Evolutionary conservation across 139 green algal species (phyloP).

Genomic region (Cymbomonas tetramitiformis): DNA sequence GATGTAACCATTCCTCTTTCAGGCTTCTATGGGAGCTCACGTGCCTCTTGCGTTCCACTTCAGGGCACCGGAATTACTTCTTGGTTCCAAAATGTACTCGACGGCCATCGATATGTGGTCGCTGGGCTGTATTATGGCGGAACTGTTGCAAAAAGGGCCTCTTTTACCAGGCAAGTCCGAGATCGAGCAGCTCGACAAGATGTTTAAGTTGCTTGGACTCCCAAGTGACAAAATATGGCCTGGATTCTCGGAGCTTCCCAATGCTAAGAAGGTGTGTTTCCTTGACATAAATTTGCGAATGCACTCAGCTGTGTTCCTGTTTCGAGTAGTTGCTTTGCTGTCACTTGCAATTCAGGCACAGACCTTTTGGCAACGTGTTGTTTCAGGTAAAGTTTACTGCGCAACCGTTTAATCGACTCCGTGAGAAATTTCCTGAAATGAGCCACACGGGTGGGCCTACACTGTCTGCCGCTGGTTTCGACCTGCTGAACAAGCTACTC

Average conservation of each 20-base stretch:
- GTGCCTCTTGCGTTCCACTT: no score
- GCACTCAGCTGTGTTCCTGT: no score
- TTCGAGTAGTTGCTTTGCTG: no score
- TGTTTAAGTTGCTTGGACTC: slow-evolving; percentile 44
- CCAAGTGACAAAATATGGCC: slow-evolving; percentile 64
- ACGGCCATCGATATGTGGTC: slow-evolving; percentile 54
- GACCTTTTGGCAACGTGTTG: no score
- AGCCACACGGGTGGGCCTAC: slow-evolving; percentile 11
- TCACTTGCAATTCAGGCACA: no score
- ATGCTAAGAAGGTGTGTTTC: slow-evolving; percentile 35
- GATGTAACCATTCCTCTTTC: no score
- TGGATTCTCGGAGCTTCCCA: slow-evolving; percentile 40
- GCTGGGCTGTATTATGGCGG: slow-evolving; percentile 81
- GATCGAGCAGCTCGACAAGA: slow-evolving; percentile 54
- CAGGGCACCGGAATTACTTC: slow-evolving; percentile 67
- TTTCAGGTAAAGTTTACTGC: slow-evolving; percentile 26
- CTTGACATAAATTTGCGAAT: no score
- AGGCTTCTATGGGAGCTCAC: no score
- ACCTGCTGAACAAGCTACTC: slow-evolving; percentile 41
- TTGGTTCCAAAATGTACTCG: slow-evolving; percentile 59
- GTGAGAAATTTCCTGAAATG: slow-evolving; percentile 32
- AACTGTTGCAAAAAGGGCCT: slow-evolving; percentile 52
- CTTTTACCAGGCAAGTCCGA: slow-evolving; percentile 56
- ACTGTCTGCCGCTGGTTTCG: slow-evolving; percentile 41
- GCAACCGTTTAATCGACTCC: slow-evolving; percentile 25